Percentiles rank a stretch among this genome's conserved stretches.
Evolutionary conservation across 1,284 basidiomycete genomes (phyloP).

Genomic region (Microbotryum violaceum): DNA sequence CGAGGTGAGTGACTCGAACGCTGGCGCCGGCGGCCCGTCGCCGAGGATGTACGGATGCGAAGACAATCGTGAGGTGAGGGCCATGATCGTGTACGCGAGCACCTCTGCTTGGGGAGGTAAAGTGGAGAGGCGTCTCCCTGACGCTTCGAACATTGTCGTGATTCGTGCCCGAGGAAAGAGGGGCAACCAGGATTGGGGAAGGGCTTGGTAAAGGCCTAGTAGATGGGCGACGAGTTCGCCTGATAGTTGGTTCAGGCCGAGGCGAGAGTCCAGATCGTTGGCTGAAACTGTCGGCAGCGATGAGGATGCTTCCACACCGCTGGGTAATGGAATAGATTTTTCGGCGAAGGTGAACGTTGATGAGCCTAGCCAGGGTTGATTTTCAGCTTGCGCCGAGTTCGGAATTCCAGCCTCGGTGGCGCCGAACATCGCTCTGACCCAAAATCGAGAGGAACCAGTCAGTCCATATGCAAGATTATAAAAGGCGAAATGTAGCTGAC

Average conservation of each 20-base stretch:
- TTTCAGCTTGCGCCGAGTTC: conserved; percentile 14
- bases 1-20: conserved; percentile 7
- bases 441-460: rapidly evolving
- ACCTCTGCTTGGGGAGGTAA: conserved; percentile 24
- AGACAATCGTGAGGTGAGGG: conserved; percentile 25
- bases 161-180: conserved; percentile 13
- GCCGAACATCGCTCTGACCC: conserved; percentile 18
- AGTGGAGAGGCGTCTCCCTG: conserved; percentile 9
- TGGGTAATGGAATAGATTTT: background rate
- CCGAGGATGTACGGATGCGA: conserved; percentile 22
- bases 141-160: conserved; percentile 19
- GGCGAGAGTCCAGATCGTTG: background rate
- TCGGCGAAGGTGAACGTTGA: background rate
- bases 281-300: background rate
- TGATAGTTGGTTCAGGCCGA: conserved; percentile 2
- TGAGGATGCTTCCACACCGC: background rate
- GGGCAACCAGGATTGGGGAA: conserved; percentile 28
- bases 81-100: conserved; percentile 25
- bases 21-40: conserved; percentile 5
- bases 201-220: conserved; percentile 17
- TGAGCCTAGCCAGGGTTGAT: conserved; percentile 15
- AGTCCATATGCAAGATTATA: background rate
- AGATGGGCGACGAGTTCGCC: conserved; percentile 18
- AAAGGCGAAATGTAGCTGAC: background rate
- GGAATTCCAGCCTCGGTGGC: conserved; percentile 11